Evolutionary conservation across 208 protist genomes (phyloP).

Genomic region (Leishmania mexicana): DNA sequence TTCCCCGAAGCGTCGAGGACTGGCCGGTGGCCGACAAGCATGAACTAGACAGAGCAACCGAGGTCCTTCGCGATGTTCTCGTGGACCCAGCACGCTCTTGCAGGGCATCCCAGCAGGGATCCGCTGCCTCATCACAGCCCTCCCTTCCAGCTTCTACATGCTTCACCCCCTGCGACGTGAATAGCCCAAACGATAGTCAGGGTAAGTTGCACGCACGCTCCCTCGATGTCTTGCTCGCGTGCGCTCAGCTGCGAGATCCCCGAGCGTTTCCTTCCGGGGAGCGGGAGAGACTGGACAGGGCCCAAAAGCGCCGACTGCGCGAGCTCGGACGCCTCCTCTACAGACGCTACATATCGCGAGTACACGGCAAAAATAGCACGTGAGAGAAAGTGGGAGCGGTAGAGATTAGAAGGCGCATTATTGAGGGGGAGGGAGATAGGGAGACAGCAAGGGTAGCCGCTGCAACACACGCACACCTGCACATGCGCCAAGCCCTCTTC

Average conservation of each 20-base stretch:
- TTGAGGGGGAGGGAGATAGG: background rate
- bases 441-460: background rate
- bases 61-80: slow-evolving; percentile 15
- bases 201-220: slow-evolving; percentile 2
- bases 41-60: slow-evolving; percentile 7
- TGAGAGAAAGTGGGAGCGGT: background rate
- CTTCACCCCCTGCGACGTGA: slow-evolving; percentile 4
- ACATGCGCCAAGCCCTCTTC: background rate
- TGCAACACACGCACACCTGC: background rate
- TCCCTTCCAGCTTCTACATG: background rate
- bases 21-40: background rate
- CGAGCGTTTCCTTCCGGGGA: slow-evolving; percentile 30
- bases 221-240: slow-evolving; percentile 58
- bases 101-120: background rate
- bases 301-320: slow-evolving; percentile 49
- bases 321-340: slow-evolving; percentile 52
- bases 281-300: slow-evolving; percentile 29
- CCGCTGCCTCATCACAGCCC: background rate
- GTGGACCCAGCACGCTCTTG: background rate
- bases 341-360: slow-evolving; percentile 20
- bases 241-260: slow-evolving; percentile 40
- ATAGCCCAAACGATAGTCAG: background rate
- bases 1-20: background rate
- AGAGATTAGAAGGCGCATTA: background rate
- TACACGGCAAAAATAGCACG: slow-evolving; percentile 1